Evolutionary conservation across 1,284 basidiomycete genomes (phyloP).

Genomic region (Bjerkandera adusta): DNA sequence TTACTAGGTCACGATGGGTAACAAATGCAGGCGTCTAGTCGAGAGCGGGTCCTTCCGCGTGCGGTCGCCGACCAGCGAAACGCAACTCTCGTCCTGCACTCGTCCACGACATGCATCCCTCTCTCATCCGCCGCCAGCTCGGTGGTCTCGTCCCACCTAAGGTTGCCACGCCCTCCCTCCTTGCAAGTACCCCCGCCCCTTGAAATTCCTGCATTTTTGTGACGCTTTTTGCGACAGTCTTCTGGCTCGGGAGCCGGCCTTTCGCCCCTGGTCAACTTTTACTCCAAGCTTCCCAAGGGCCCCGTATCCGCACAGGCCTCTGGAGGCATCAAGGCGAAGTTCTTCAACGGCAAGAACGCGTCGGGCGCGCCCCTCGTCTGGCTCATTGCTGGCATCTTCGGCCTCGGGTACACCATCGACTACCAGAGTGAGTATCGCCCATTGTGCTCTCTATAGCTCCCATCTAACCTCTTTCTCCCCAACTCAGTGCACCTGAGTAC

Average conservation of each 20-base stretch:
- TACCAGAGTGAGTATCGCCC: constrained; percentile 92
- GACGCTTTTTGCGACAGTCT: constrained; percentile 17
- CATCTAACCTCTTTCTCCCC: constrained; percentile 1
- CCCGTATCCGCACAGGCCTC: constrained; percentile 59
- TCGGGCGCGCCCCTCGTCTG: constrained; percentile 72
- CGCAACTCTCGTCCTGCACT: constrained; percentile 3
- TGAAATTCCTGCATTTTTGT: background rate
- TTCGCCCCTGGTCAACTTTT: constrained; percentile 86
- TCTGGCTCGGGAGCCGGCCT: constrained; percentile 77
- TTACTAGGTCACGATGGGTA: too few species aligned
- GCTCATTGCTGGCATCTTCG: constrained; percentile 75
- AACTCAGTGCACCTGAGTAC: constrained; percentile 75
- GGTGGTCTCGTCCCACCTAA: constrained; percentile 89
- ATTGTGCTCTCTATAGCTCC: background rate
- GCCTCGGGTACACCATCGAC: constrained; percentile 86
- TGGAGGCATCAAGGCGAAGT: constrained; percentile 75
- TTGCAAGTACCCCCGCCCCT: constrained; percentile 44
- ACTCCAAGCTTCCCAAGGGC: constrained; percentile 89
- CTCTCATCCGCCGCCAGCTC: constrained; percentile 80
- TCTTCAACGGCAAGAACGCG: constrained; percentile 86
- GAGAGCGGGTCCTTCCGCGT: too few species aligned
- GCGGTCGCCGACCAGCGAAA: too few species aligned
- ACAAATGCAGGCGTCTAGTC: too few species aligned
- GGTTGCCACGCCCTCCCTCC: constrained; percentile 87
- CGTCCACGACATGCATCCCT: constrained; percentile 67